A percentile compares a stretch with the other conserved stretches of the same genome.
phyloP scores from a whole-genome alignment of 2,329 filamentous ascomycete genomes.

The Boeremia exigua region DNA sequence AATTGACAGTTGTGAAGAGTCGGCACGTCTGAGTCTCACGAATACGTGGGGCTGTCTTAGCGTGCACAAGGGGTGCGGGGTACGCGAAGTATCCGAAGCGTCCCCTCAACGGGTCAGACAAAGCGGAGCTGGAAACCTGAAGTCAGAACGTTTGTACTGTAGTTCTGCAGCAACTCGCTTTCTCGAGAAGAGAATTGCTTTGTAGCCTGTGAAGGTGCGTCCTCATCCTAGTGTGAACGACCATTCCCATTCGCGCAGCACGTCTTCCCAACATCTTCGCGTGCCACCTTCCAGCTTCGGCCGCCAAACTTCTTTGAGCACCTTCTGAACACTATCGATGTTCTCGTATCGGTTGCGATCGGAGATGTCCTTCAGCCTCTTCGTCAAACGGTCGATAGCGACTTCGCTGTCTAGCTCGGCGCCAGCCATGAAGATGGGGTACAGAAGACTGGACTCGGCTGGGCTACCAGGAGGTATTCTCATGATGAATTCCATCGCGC shows the following conservation, averaged over 20 bases:
- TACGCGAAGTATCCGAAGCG: slow-evolving; percentile 1
- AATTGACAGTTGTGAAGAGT: background rate
- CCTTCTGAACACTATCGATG: slow-evolving; percentile 41
- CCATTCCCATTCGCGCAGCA: slow-evolving; percentile 45
- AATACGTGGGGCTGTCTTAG: background rate
- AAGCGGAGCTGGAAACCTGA: background rate
- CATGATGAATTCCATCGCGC: slow-evolving; percentile 44
- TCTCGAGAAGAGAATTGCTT: background rate
- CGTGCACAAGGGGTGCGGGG: slow-evolving; percentile 5
- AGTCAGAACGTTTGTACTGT: background rate
- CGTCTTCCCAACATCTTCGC: slow-evolving; percentile 45
- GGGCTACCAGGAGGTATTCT: slow-evolving; percentile 44
- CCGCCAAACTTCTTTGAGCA: slow-evolving; percentile 46
- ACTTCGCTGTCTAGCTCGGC: slow-evolving; percentile 40
- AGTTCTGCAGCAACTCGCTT: too few relatives aligned
- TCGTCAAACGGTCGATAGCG: slow-evolving; percentile 39
- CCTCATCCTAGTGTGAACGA: slow-evolving; percentile 42
- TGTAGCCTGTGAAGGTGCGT: background rate
- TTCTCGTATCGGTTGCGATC: slow-evolving; percentile 46
- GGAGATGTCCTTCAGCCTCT: slow-evolving; percentile 40
- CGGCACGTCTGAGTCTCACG: slow-evolving; percentile 3
- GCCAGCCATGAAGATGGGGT: slow-evolving; percentile 46
- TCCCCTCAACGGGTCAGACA: background rate
- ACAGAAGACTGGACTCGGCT: slow-evolving; percentile 44
- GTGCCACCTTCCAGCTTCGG: slow-evolving; percentile 35